These are phyloP conservation scores for Aspergillus baeticus DNA, from an alignment of 495 filamentous ascomycete genomes.

Conservation along the genomic window DNA sequence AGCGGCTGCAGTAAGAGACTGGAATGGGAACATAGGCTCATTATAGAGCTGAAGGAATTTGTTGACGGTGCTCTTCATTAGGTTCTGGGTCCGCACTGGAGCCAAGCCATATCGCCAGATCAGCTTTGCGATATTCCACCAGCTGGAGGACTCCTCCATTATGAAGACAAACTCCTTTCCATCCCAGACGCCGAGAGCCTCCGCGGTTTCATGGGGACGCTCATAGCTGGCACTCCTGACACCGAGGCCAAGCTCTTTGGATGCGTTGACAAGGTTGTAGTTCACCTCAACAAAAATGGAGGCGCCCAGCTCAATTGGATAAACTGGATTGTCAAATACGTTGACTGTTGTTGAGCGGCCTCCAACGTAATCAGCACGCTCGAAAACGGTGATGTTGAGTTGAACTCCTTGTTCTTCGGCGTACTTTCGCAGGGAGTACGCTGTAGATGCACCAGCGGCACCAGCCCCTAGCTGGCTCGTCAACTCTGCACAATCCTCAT, in stretches of 20 bases:
- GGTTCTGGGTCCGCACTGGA: slow-evolving; percentile 67
- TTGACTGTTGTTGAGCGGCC: slow-evolving; percentile 89
- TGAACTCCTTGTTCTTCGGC: slow-evolving; percentile 51
- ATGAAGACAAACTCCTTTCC: slow-evolving; percentile 73
- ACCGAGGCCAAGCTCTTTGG: slow-evolving; percentile 67
- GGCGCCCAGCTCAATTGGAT: slow-evolving; percentile 84
- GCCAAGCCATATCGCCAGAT: slow-evolving; percentile 83
- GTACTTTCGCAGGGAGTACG: slow-evolving; percentile 75
- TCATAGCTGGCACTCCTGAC: slow-evolving; percentile 33
- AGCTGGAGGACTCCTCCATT: slow-evolving; percentile 55
- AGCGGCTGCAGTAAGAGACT: slow-evolving; percentile 65
- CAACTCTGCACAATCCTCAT: slow-evolving; percentile 1
- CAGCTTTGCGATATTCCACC: slow-evolving; percentile 79
- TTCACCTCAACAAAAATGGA: slow-evolving; percentile 92
- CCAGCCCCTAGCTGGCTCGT: slow-evolving; percentile 68
- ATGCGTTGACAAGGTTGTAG: slow-evolving; percentile 72
- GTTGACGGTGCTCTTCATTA: slow-evolving; percentile 69
- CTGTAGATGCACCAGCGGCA: slow-evolving; percentile 81
- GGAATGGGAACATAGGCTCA: slow-evolving; percentile 78
- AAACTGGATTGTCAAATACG: slow-evolving; percentile 64
- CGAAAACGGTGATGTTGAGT: slow-evolving; percentile 84
- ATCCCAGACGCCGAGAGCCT: slow-evolving; percentile 79
- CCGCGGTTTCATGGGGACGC: slow-evolving; percentile 37
- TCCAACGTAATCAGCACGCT: slow-evolving; percentile 75
- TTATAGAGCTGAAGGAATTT: slow-evolving; percentile 83